These are phyloP conservation scores for Arthrinium phaeospermum DNA, from an alignment of 2,329 filamentous ascomycete genomes.

Conservation along the genomic window DNA sequence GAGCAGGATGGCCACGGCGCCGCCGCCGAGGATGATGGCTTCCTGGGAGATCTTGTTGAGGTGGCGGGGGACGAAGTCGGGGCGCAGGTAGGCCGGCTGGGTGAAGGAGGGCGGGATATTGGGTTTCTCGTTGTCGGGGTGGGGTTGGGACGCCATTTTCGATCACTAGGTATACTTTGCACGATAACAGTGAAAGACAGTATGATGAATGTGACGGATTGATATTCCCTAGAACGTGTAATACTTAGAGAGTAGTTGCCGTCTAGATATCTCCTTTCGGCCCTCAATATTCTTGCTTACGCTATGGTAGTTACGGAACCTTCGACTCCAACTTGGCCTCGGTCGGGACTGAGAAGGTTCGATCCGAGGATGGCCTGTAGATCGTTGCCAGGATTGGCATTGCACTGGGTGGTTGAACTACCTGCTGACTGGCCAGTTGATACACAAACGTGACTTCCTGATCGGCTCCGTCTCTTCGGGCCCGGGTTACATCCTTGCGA, in stretches of 20 bases:
- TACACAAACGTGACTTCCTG: background rate
- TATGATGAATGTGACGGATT: no score
- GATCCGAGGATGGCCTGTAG: background rate
- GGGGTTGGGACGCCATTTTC: background rate
- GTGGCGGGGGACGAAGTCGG: conserved; percentile 35
- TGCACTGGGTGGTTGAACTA: background rate
- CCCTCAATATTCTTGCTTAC: background rate
- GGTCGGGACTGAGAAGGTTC: background rate
- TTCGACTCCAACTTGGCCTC: background rate
- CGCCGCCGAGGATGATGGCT: conserved; percentile 42
- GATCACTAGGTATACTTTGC: no score
- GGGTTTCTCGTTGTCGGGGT: conserved; percentile 23
- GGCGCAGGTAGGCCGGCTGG: conserved; percentile 28
- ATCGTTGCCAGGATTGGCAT: background rate
- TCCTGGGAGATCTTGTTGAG: conserved; percentile 42
- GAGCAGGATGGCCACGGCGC: conserved; percentile 44
- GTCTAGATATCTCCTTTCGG: background rate
- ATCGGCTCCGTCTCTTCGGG: background rate
- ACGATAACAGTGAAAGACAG: background rate
- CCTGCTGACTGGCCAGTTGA: background rate
- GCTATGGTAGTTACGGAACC: background rate
- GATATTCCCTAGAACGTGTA: background rate
- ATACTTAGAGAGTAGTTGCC: no score
- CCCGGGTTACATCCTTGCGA: background rate
- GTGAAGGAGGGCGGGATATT: conserved; percentile 21